Evolutionary conservation across 2,329 filamentous ascomycete species (phyloP).

Genomic region (Fusarium anthophilum): DNA sequence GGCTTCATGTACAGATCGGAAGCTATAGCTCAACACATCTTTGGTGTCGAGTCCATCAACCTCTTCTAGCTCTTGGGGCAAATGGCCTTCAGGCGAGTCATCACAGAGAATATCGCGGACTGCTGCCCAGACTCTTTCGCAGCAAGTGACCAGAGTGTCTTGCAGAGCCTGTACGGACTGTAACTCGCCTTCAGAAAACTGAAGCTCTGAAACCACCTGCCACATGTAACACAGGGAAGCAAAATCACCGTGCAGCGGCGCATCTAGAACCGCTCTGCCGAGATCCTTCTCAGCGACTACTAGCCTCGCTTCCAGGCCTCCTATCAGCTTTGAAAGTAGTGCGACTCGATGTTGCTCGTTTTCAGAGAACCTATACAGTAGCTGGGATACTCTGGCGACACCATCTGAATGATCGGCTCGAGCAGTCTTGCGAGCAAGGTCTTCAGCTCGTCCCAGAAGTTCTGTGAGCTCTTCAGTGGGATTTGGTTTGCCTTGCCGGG

Average conservation of each 20-base stretch:
- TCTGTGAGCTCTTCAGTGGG: conserved; percentile 50
- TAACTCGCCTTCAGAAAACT: conserved; percentile 51
- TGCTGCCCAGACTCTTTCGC: conserved; percentile 77
- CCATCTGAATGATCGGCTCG: conserved; percentile 94
- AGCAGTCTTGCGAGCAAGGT: conserved; percentile 73
- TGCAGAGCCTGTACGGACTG: conserved; percentile 56
- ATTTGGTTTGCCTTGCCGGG: conserved; percentile 9
- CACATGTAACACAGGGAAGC: conserved; percentile 70
- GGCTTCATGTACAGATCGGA: conserved; percentile 93
- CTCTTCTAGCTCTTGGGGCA: conserved; percentile 79
- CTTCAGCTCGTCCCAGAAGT: conserved; percentile 64
- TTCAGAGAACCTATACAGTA: conserved; percentile 69
- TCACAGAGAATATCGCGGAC: conserved; percentile 86
- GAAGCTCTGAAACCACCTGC: conserved; percentile 57
- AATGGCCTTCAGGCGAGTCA: conserved; percentile 91
- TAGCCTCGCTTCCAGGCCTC: conserved; percentile 72
- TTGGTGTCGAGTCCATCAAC: conserved; percentile 81
- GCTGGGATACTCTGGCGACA: conserved; percentile 78
- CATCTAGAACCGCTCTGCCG: conserved; percentile 70
- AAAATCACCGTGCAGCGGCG: conserved; percentile 76
- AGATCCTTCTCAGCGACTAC: conserved; percentile 71
- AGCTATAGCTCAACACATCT: conserved; percentile 92
- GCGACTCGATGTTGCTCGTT: conserved; percentile 53
- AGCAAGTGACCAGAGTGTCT: conserved; percentile 65
- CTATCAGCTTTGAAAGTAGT: conserved; percentile 67